Evolutionary conservation across 768 basidiomycete genomes (phyloP), one percentile per base, ranked within the genome.

Genomic region (Lanmaoa pseudosensibilis): DNA sequence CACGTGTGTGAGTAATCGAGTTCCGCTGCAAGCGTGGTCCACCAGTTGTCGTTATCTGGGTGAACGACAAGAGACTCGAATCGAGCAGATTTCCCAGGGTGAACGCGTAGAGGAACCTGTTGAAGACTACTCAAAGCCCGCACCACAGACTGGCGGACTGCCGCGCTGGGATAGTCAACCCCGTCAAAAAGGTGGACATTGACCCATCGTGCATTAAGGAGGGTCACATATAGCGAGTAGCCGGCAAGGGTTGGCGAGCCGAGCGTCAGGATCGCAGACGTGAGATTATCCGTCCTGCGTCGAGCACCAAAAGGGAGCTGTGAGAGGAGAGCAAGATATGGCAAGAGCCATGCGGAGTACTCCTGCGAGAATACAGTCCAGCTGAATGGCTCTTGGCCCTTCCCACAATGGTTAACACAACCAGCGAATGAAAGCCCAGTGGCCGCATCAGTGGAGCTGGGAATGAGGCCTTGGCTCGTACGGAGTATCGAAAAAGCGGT

Each of bases 231-330:
- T 10, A 81, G 52, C 2, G 80, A 80, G 59, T 80, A 81, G 4
- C 73, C 75, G 1, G 80, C 78, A 4, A 81, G 73, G 4, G 64
- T 63, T 0, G 80, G 80, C 0, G 77, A 79, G 1, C 80, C 80
- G 25, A 81, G 61, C 1, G 77, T 74, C 36, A 81, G 66, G 9
- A 81, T 15, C 19, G 74, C 73, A 9, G 78, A 75, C 57, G 73
- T 68, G 38, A 80, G 63, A 50, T 80, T 78, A 19, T 78, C 77
- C n/a, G 70, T 58, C 27, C 64, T 73, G 49, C 73, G 72, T 12
- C 59, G 67, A 32, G 75, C 70, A 9, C 79, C 79, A 25, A 79
- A 82, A 0, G 80, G 81, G n/a, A 82, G 73, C 46, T 80, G 79
- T 0, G 79, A 78, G 19, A 81, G 65, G 9, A 82, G 57, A 1